Percentiles rank a stretch among this genome's conserved stretches.
phyloP scores from a whole-genome alignment of 202 grass and related monocot species.

The Schoenoplectus tabernaemontani region DNA sequence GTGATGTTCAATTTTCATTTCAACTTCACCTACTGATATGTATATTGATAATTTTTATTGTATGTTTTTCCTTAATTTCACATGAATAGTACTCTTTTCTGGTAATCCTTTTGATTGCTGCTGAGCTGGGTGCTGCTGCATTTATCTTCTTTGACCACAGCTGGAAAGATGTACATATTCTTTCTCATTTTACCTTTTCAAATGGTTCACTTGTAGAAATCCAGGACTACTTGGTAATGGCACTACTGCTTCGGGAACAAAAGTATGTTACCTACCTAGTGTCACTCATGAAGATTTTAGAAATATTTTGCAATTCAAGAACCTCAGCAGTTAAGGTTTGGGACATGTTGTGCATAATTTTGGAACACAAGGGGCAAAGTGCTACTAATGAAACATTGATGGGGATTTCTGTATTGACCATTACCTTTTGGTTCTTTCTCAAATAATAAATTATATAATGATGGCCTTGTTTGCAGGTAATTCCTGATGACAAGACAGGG shows the following conservation, averaged over 20 bases:
- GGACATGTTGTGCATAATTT: not conserved
- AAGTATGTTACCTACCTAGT: not conserved
- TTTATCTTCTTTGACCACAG: slow-evolving; percentile 95
- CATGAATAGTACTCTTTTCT: slow-evolving; percentile 66
- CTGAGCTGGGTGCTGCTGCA: slow-evolving; percentile 69
- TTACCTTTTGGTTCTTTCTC: slow-evolving; percentile 13
- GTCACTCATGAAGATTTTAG: not conserved
- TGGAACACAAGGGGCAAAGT: not conserved
- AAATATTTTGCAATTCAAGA: not conserved
- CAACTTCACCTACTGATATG: not conserved
- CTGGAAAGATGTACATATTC: slow-evolving; percentile 92
- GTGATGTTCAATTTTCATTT: not conserved
- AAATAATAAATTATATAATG: not conserved
- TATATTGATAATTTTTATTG: not conserved
- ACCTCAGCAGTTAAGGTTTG: not conserved
- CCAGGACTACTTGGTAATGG: not conserved
- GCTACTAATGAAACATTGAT: slow-evolving; percentile 3
- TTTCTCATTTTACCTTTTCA: slow-evolving; percentile 10
- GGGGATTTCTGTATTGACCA: not conserved
- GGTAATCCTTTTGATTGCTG: slow-evolving; percentile 68
- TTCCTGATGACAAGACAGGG: slow-evolving; percentile 79
- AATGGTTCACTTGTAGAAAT: not conserved
- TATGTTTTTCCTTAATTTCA: slow-evolving; percentile 59
- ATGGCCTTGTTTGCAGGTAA: slow-evolving; percentile 42
- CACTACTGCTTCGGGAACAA: slow-evolving; percentile 15